Percentiles rank a stretch among this genome's conserved stretches.
Evolutionary conservation across 164 flowering plant genomes (phyloP).

Genomic region (Umbilicus rupestris): DNA sequence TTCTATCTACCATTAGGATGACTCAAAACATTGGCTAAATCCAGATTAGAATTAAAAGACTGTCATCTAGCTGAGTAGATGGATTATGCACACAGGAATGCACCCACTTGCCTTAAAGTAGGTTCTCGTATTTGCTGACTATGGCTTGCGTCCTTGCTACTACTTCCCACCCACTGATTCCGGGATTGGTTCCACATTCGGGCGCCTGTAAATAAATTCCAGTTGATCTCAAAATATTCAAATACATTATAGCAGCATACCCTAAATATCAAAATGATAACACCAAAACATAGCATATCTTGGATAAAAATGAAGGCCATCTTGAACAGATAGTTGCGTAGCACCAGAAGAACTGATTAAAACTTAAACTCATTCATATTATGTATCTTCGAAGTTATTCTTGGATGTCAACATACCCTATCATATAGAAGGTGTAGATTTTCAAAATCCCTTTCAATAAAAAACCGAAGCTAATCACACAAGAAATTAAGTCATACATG

Average conservation of each 20-base stretch:
- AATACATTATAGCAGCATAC: too few relatives aligned
- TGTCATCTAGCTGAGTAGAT: background rate
- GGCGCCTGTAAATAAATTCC: background rate
- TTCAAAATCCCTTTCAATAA: background rate
- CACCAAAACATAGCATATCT: too few relatives aligned
- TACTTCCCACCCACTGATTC: constrained; percentile 2
- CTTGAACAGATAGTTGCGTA: too few relatives aligned
- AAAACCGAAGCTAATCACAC: background rate
- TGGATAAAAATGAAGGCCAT: too few relatives aligned
- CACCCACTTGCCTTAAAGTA: background rate
- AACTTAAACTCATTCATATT: too few relatives aligned
- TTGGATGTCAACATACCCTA: too few relatives aligned
- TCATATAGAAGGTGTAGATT: background rate
- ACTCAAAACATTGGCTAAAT: background rate
- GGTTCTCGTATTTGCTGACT: background rate
- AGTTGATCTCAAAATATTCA: background rate
- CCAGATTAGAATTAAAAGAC: background rate
- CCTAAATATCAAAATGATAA: background rate
- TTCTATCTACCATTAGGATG: background rate
- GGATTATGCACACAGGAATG: background rate
- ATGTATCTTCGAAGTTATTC: too few relatives aligned
- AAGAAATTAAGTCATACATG: too few relatives aligned
- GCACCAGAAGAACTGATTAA: too few relatives aligned
- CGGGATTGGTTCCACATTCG: constrained; percentile 5
- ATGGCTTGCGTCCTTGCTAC: background rate